Evolutionary conservation across 2,329 filamentous ascomycete species (phyloP), one percentile per base, ranked within the genome.

Genomic region (Westerdykella aurantiaca): DNA sequence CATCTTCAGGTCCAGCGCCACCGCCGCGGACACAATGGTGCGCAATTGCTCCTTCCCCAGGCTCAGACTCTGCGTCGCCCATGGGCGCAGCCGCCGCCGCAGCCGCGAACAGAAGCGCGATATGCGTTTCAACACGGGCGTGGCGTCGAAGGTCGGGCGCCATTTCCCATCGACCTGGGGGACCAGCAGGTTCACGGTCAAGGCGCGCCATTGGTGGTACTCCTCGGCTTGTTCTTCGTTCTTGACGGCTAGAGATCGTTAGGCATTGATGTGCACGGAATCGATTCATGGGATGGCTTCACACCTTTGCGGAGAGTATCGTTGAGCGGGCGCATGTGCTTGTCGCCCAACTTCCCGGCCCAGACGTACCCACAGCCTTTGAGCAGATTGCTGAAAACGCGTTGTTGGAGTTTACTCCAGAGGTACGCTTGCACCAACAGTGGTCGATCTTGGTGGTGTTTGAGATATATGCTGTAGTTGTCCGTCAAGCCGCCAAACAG

Each of bases 1-100:
- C 61, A 66, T 65, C 37, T 64, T 66, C 14, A 67, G 52, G 38
- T 67, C 64, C 6, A 67, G 55, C 1, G 62, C 63, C 14, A 66
- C 63, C 6, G 63, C 58, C 5, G 64, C 63, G 0, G 61, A 64
- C 17, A 67, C 50, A 11, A 67, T 67, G 6, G 55, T 63, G 18
- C 56, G 49, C 10, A 67, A 48, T 38, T 61, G 56, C 25, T 63
- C 61, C 42, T 64, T 65, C 3, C 63, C 62, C 9, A 43, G 37
- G 7, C 61, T 45, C 2, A 66, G 51, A 7, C 56, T 61, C 14
- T 50, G 45, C 12, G 58, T 63, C 9, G 60, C 50, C 52, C 58
- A 66, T 1, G 64, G 64, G 6, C 64, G 53, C 29, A 67, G 31
- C 39, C 58, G 63, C 16, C 57, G 48, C 12, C 61, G 57, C 37